Conservation (phyloP, 768 basidiomycete species). For the Pulveroboletus sp. region DNA sequence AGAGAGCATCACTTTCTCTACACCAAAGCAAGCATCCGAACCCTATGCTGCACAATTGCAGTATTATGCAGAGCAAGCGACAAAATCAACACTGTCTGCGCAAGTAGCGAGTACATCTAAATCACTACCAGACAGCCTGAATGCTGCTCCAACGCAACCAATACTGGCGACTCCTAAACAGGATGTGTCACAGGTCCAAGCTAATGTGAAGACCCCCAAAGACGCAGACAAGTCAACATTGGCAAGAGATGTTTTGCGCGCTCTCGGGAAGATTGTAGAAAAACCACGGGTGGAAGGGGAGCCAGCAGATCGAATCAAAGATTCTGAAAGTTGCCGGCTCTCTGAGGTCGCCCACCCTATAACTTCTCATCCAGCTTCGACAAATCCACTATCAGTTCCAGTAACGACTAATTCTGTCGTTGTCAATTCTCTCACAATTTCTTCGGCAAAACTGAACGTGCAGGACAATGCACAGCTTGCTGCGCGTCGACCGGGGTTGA, state of each 20-base stretch:
- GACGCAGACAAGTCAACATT: constrained; percentile 50
- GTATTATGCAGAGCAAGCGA: constrained; percentile 22
- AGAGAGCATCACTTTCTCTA: not conserved
- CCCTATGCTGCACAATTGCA: constrained; percentile 15
- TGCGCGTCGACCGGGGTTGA: not conserved
- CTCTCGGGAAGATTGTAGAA: constrained; percentile 36
- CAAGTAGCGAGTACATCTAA: constrained; percentile 1
- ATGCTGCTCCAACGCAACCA: not conserved
- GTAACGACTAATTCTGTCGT: not conserved
- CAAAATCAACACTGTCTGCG: constrained; percentile 3
- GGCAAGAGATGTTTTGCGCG: constrained; percentile 55
- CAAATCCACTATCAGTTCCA: not conserved
- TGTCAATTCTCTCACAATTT: not conserved
- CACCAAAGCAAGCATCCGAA: not conserved
- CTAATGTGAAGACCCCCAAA: constrained; percentile 25
- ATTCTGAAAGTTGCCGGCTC: not conserved
- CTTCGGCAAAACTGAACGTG: not conserved
- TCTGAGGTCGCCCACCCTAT: not conserved
- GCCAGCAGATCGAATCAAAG: not conserved
- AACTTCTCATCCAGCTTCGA: not conserved
- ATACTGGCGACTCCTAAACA: constrained; percentile 8
- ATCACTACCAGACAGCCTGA: not conserved
- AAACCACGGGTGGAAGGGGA: not conserved
- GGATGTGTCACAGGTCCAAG: not conserved
- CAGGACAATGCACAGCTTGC: not conserved